Base-by-base conservation (phyloP, 2,329 filamentous ascomycete genomes). In the Dactylellina haptotyla region DNA sequence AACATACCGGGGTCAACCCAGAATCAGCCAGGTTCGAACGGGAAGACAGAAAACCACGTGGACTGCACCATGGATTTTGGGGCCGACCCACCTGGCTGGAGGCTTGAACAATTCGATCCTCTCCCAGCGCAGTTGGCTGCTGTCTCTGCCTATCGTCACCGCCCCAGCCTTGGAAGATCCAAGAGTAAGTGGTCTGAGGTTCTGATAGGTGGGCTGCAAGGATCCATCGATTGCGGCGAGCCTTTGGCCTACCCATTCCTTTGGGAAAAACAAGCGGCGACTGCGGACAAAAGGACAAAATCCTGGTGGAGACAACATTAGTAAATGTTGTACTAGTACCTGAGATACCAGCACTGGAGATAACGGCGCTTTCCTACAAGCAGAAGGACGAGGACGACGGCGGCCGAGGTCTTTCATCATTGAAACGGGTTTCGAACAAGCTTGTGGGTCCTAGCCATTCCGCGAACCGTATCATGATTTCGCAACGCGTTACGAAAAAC, bases 371-470 rank as follows among this genome's bases (percentile, higher is more conserved):
- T 30, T 64, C 30, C 41, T 46, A 16, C 30, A 53, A 18, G 50
- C 34, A 58, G 43, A 34, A 34, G 30, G 14, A 41, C 18, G 16
- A 25, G 23, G 45, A 20, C 45, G 43, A 46, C 46, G 46, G 20
- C 20, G 14, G 28, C 48, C 48, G 25, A 50, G 8, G n/a, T 39
- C 51, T 58, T 56, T 45, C 50, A 63, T 62, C 41, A 62, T 75
- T 74, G 75, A 75, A 75, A 75, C 70, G 39, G 66, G 75, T 76
- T 76, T 39, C 50, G 32, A 54, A 54, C 28, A 9, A 37, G 54
- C 56, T 61, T 56, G 63, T 75, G 66, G 63, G 58, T 66, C 69
- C 45, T 54, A 51, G 50, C 58, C 51, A 56, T 50, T 50, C 69
- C 66, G 63, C 73, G 69, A 66, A 48, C 63, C 61, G 66, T 48